These are phyloP conservation scores for Gossypium rotundifolium DNA, from an alignment of 345 rosid genomes.

Conservation along the genomic window DNA sequence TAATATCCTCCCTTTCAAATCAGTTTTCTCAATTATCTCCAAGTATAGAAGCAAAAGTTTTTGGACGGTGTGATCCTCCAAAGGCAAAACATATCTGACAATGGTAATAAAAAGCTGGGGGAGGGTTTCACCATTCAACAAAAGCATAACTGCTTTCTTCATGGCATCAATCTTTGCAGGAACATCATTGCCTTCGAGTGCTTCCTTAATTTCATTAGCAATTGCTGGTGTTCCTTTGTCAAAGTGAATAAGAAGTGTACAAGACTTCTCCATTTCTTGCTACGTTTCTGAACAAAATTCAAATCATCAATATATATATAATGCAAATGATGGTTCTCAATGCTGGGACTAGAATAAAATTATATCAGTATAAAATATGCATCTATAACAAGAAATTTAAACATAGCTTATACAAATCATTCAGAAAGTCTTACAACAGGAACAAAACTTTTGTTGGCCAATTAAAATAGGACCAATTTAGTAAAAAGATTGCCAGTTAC, in stretches of 20 bases:
- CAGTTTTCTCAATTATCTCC: conserved; percentile 84
- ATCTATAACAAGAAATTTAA: not conserved
- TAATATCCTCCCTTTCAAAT: conserved; percentile 62
- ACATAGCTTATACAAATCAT: not conserved
- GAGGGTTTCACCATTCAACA: conserved; percentile 81
- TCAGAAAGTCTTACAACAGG: not conserved
- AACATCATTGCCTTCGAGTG: conserved; percentile 79
- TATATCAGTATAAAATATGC: not conserved
- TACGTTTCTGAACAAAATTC: conserved; percentile 2
- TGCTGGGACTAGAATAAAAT: not conserved
- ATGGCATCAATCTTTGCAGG: conserved; percentile 64
- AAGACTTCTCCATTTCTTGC: conserved; percentile 74
- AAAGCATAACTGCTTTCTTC: conserved; percentile 87
- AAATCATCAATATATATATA: not conserved
- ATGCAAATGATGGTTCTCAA: not conserved
- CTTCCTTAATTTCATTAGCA: conserved; percentile 89
- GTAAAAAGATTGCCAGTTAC: too few species aligned
- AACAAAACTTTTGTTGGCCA: too few species aligned
- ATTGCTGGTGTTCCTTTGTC: conserved; percentile 81
- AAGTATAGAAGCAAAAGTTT: conserved; percentile 81
- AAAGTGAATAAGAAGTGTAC: conserved; percentile 67
- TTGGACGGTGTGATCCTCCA: conserved; percentile 91
- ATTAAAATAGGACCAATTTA: too few species aligned
- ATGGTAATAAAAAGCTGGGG: conserved; percentile 96
- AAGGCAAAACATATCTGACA: conserved; percentile 82